Evolutionary conservation across 2,329 filamentous ascomycete species (phyloP).

Genomic region (Venturia carpophila): DNA sequence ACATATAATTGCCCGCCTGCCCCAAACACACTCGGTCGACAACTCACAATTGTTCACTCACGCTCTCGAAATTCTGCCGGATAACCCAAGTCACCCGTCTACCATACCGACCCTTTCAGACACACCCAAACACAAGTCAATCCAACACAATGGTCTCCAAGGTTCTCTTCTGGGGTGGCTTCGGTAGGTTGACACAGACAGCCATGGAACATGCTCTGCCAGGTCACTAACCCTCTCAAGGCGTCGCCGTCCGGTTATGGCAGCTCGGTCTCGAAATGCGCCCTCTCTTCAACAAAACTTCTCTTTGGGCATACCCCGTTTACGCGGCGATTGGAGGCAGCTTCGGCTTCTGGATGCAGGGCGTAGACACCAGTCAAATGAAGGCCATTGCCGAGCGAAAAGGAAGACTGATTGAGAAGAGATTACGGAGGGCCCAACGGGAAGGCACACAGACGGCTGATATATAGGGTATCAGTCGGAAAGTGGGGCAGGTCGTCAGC

Average conservation of each 20-base stretch:
- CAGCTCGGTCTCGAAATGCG: constrained; percentile 98
- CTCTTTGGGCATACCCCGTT: constrained; percentile 84
- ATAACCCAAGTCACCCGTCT: background rate
- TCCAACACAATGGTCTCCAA: constrained; percentile 37
- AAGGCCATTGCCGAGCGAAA: constrained; percentile 71
- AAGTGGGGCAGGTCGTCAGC: background rate
- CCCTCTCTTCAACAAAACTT: constrained; percentile 76
- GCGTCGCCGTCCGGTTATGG: constrained; percentile 86
- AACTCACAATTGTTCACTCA: constrained; percentile 3
- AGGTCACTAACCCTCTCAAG: constrained; percentile 43
- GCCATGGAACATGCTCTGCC: constrained; percentile 19
- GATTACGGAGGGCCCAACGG: constrained; percentile 47
- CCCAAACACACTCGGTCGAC: background rate
- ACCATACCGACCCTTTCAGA: background rate
- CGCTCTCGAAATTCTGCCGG: constrained; percentile 2
- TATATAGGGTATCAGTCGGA: background rate
- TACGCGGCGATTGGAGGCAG: constrained; percentile 79
- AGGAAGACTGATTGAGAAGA: constrained; percentile 77
- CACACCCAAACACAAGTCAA: background rate
- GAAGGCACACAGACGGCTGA: constrained; percentile 8
- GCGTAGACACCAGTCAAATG: constrained; percentile 76
- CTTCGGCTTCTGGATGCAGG: constrained; percentile 96
- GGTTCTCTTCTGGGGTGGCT: constrained; percentile 78
- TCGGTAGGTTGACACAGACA: constrained; percentile 58
- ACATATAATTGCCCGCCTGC: background rate